Evolutionary conservation across 2,329 filamentous ascomycete species (phyloP).

Genomic region (Purpureocillium lavendulum): DNA sequence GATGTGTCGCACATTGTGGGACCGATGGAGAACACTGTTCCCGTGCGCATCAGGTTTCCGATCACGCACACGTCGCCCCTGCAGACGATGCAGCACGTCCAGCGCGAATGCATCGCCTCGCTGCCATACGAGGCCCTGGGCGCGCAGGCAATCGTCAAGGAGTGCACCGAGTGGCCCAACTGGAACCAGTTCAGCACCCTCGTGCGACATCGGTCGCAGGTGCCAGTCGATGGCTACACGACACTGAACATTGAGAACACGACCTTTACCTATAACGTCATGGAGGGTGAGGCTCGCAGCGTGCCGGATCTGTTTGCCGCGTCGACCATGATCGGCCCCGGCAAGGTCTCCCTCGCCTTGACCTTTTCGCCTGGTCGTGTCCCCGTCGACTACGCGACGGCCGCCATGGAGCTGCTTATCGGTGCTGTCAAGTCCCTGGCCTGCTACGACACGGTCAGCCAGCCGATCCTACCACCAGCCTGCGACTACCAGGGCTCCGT

Average conservation of each 20-base stretch:
- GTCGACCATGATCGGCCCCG: conserved; percentile 27
- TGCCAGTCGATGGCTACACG: conserved; percentile 23
- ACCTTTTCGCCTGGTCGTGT: conserved; percentile 38
- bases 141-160: conserved; percentile 40
- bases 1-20: conserved; percentile 46
- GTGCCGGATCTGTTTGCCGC: conserved; percentile 36
- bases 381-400: conserved; percentile 29
- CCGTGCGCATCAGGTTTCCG: conserved; percentile 39
- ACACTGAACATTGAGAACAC: conserved; percentile 36
- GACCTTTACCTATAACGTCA: conserved; percentile 33
- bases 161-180: conserved; percentile 45
- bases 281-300: conserved; percentile 31
- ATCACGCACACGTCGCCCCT: conserved; percentile 34
- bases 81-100: conserved; percentile 38
- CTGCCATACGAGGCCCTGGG: conserved; percentile 43
- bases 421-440: conserved; percentile 37
- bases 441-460: conserved; percentile 33
- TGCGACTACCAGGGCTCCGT: conserved; percentile 23
- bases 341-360: conserved; percentile 32
- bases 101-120: conserved; percentile 37
- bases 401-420: conserved; percentile 36
- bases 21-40: conserved; percentile 36
- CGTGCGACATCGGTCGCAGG: conserved; percentile 36
- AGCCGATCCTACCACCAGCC: conserved; percentile 34
- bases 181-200: conserved; percentile 47